Evolutionary conservation across 805 yeast genomes (phyloP), one percentile per base, ranked within the genome.

Genomic region (Lachancea waltii): DNA sequence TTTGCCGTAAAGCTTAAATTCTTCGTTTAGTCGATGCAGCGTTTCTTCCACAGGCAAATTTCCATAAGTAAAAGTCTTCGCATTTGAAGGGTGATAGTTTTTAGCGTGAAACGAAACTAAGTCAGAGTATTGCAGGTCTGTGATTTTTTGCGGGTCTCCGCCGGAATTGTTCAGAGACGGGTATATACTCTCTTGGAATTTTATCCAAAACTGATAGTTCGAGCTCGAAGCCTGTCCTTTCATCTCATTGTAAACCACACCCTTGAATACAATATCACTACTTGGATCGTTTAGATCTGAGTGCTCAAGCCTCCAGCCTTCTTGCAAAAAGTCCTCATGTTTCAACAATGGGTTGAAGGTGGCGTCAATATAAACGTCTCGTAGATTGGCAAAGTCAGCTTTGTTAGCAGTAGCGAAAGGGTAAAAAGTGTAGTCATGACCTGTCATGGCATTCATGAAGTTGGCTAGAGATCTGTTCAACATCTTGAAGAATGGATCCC

Each of bases 361-460:
- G 5, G 95, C 79, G 49, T 89, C 95, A 33, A 89, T 66, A 56
- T 92, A 92, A 5, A 92, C 95, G 42, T 77, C 81, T 75, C 87
- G 78, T 54, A 92, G 69, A 54, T 92, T 92, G 22, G 72, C 71
- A 58, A 73, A 92, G 58, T 92, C 98, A 38, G 74, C 75, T 30
- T 62, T 58, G 60, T 92, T 92, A 8, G 97, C 90, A 2, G 98
- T 92, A 20, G 97, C 84, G 67, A 92, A 92, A 4, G 98, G 98
- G 53, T 84, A 92, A 60, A 79, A 89, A 0, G 98, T 92, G 56
- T 87, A 89, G 62, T 92, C 97, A 50, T 84, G 89, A 16, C 95
- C 98, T 0, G 98, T 92, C 96, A 92, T 85, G 7, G 98, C 98
- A 58, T 92, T 92, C 98, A 92, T 92, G 62, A 87, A 92, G 58